Conservation (phyloP, 441 rosid genomes). For the Arabidopsis hybrid region DNA sequence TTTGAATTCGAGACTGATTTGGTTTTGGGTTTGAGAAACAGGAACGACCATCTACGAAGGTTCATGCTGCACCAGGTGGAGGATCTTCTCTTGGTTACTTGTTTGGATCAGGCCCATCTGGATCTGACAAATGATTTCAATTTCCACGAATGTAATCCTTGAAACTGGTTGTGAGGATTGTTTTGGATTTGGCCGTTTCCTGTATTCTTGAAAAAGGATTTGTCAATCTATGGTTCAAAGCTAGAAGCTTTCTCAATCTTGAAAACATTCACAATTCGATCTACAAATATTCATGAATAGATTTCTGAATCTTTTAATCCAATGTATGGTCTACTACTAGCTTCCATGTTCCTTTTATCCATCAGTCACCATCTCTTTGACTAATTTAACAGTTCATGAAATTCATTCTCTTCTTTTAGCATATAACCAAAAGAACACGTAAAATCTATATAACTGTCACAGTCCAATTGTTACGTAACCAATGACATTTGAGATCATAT, state of each 20-base stretch:
- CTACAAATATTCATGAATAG: neutral
- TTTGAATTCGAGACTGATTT: neutral
- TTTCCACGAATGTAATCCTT: conserved; percentile 12
- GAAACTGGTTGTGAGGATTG: conserved; percentile 28
- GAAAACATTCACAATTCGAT: conserved; percentile 2
- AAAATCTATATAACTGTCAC: no score
- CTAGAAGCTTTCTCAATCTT: neutral
- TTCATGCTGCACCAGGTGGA: conserved; percentile 80
- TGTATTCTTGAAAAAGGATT: neutral
- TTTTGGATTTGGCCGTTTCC: conserved; percentile 17
- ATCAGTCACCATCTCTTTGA: neutral
- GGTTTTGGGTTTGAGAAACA: conserved; percentile 15
- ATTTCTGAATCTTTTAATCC: neutral
- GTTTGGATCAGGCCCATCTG: conserved; percentile 53
- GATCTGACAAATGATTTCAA: conserved; percentile 33
- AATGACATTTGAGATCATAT: neutral
- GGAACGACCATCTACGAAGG: conserved; percentile 81
- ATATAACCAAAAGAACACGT: no score
- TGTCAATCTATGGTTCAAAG: conserved; percentile 17
- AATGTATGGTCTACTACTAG: neutral
- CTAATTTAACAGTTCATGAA: neutral
- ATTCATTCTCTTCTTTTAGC: no score
- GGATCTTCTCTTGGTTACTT: conserved; percentile 75
- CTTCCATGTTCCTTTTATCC: neutral
- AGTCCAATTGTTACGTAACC: no score